Base-by-base conservation (phyloP, 768 basidiomycete species). In the Asterophora lycoperdoides region DNA sequence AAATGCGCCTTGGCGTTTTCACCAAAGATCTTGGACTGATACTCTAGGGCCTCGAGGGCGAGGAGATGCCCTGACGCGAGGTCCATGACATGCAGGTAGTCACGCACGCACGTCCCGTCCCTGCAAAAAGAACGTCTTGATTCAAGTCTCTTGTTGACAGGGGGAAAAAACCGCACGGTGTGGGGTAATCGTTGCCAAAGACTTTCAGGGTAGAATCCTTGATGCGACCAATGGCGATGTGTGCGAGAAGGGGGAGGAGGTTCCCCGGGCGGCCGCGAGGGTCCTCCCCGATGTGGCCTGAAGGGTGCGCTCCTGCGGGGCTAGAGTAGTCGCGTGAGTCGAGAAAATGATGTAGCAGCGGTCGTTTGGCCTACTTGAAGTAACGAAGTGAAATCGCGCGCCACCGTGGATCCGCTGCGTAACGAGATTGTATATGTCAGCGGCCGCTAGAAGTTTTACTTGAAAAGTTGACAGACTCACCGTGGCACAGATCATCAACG, bases 301-400 rank as follows among this genome's bases (percentile, higher is more conserved):
- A 96, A 1, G 93, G 91, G 67, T 98, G 95, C 1, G 95, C 94
- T n/a, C 96, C 96, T 32, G 92, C 96, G 54, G 96, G 96, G 67
- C 92, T 95, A 51, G 5, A 32, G 41, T 7, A 17, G 9, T 18
- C 8, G 17, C 48, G 23, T 55, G 45, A 34, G 41, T 34, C 39
- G 1, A 23, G 37, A n/a, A 18, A n/a, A 14, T 32, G n/a, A 33
- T 17, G n/a, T 8, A 6, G 13, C 30, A 29, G 19, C 3, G 38
- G 19, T 23, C 23, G 23, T 23, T 23, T 3, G 23, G 64, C 77
- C 64, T 56, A 90, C 88, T 99, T 99, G 87, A 99, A 99, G 70
- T 98, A 99, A 47, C 96, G 80, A 55, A 98, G 74, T 38, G 90
- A 89, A 61, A 96, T 80, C 0, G 83, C 89, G 32, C 82, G 74